Evolutionary conservation across 805 yeast species (phyloP).

Genomic region (Sugiyamaella boreocaroliniensis): DNA sequence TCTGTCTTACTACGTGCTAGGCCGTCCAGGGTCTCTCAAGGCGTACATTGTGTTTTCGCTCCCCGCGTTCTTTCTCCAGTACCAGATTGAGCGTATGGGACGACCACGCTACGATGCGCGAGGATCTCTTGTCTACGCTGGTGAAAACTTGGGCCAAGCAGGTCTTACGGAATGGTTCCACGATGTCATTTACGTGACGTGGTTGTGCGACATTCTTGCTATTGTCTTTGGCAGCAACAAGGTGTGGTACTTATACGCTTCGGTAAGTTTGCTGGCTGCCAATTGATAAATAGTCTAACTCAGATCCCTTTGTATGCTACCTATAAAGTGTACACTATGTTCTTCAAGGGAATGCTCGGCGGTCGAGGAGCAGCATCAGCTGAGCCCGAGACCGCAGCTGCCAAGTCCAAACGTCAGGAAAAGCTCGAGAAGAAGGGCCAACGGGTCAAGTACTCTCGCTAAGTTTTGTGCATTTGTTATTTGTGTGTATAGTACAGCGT

Average conservation of each 20-base stretch:
- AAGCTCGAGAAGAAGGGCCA: constrained; percentile 33
- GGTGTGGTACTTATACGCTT: constrained; percentile 51
- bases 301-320: constrained; percentile 46
- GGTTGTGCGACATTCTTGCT: constrained; percentile 50
- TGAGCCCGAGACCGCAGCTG: constrained; percentile 9
- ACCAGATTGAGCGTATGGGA: constrained; percentile 51
- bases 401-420: constrained; percentile 33
- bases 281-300: constrained; percentile 1
- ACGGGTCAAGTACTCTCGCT: constrained; percentile 1
- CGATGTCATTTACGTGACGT: constrained; percentile 61
- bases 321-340: constrained; percentile 41
- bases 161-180: constrained; percentile 71
- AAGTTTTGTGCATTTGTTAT: background rate
- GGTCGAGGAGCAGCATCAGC: constrained; percentile 12
- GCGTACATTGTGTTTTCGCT: constrained; percentile 39
- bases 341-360: constrained; percentile 26
- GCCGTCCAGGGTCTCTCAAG: constrained; percentile 42
- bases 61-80: constrained; percentile 43
- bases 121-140: constrained; percentile 45
- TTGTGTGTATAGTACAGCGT: constrained; percentile 23
- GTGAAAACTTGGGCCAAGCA: constrained; percentile 52
- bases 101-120: constrained; percentile 48
- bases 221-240: constrained; percentile 48
- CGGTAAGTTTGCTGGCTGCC: constrained; percentile 20
- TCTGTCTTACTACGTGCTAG: constrained; percentile 33